Conservation (phyloP, 148 eudicot species). For the Fagopyrum tataricum region DNA sequence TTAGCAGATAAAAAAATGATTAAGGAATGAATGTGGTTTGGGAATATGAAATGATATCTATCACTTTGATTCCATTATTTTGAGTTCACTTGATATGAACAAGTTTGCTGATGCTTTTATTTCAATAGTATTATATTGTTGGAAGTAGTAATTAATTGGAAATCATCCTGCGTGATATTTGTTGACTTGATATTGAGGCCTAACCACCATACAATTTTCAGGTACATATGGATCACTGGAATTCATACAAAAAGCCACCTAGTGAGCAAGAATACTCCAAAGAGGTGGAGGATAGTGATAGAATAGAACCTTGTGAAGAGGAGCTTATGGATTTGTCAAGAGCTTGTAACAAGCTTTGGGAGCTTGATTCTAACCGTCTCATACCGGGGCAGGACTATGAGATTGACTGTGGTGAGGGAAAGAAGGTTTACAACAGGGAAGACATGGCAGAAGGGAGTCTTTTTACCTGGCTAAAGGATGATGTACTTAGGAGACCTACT, state of each 20-base stretch:
- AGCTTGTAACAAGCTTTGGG: conserved; percentile 94
- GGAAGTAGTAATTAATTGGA: neutral
- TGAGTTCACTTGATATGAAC: neutral
- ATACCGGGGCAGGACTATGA: conserved; percentile 74
- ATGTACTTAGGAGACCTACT: conserved; percentile 59
- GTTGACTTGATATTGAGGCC: neutral
- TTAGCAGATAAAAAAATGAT: neutral
- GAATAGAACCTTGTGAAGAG: conserved; percentile 52
- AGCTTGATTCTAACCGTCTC: conserved; percentile 80
- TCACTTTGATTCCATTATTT: neutral
- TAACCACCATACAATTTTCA: conserved; percentile 16
- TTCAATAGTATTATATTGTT: neutral
- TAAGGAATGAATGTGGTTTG: neutral
- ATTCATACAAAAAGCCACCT: conserved; percentile 55
- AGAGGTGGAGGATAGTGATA: conserved; percentile 37
- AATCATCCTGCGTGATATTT: neutral
- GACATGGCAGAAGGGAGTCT: conserved; percentile 79
- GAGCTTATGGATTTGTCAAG: conserved; percentile 64
- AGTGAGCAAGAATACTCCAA: conserved; percentile 66
- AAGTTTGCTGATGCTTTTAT: neutral
- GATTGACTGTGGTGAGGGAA: conserved; percentile 90
- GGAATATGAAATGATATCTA: neutral
- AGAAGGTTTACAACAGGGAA: conserved; percentile 61
- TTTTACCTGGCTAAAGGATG: conserved; percentile 68
- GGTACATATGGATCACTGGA: conserved; percentile 66